phyloP scores from a whole-genome alignment of 805 yeast species.

The Metschnikowia arizonensis region DNA sequence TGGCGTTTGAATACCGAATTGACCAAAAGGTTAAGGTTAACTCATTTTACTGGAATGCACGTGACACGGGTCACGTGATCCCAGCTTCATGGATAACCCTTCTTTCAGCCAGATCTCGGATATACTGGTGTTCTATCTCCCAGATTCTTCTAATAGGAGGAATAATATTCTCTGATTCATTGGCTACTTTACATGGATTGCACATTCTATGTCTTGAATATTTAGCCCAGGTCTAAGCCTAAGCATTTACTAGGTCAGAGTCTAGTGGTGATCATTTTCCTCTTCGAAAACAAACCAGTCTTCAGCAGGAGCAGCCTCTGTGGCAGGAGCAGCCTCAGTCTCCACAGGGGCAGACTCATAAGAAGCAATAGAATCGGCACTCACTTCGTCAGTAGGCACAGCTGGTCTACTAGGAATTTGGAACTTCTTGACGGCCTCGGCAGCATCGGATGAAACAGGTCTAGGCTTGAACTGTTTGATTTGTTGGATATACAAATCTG shows the following conservation, averaged over 20 bases:
- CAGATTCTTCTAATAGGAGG: no score
- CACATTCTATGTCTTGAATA: slow-evolving; percentile 6
- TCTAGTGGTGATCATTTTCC: slow-evolving; percentile 52
- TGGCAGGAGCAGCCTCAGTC: slow-evolving; percentile 39
- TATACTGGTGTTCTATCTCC: no score
- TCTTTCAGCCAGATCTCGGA: no score
- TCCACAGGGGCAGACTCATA: slow-evolving; percentile 75
- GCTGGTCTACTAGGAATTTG: slow-evolving; percentile 73
- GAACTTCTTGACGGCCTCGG: slow-evolving; percentile 83
- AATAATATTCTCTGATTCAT: no score
- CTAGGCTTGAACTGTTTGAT: slow-evolving; percentile 86
- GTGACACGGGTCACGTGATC: no score
- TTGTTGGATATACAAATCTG: slow-evolving; percentile 84
- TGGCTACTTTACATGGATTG: neutral
- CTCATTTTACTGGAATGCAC: no score
- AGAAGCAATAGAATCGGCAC: slow-evolving; percentile 61
- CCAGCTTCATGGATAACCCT: no score
- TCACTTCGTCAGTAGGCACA: slow-evolving; percentile 66
- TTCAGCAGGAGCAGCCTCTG: slow-evolving; percentile 44
- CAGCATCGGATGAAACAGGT: slow-evolving; percentile 65
- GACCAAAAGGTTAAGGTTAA: no score
- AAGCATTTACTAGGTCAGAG: neutral
- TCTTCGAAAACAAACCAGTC: slow-evolving; percentile 83
- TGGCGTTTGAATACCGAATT: no score
- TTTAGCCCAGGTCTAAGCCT: neutral